Evolutionary conservation across 1,284 basidiomycete genomes (phyloP), one percentile per base, ranked within the genome.

Genomic region (Ustilago xerochloae): DNA sequence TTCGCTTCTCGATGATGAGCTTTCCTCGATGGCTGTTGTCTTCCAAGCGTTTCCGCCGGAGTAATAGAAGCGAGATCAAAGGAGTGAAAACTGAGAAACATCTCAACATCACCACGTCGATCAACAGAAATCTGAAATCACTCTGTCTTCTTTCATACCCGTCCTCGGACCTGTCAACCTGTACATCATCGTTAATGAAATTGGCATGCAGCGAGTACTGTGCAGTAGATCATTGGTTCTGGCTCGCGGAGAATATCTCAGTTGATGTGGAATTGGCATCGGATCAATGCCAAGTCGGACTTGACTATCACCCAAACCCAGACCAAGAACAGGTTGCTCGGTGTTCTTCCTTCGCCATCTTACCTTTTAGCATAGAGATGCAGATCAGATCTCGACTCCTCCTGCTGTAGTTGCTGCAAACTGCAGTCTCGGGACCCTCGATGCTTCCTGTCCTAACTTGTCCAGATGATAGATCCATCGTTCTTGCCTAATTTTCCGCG

Each of bases 201-300:
- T n/a, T n/a, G n/a, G n/a, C n/a, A n/a, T n/a, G n/a, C n/a, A n/a
- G n/a, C n/a, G n/a, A n/a, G n/a, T n/a, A n/a, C n/a, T n/a, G n/a
- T n/a, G n/a, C n/a, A 32, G 47, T 30, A 26, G 47, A 48, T 52
- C 50, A 52, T 36, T 35, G 51, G 30, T n/a, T n/a, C n/a, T n/a
- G n/a, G n/a, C n/a, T n/a, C n/a, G n/a, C n/a, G n/a, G n/a, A n/a
- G n/a, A n/a, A n/a, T n/a, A n/a, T n/a, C n/a, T n/a, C n/a, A n/a
- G n/a, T n/a, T 43, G 15, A 4, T 4, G n/a, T 20, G 6, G 13
- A 26, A 3, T 24, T 43, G 41, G 6, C 13, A 36, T 20, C 38
- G 24, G 24, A 47, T 30, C 28, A 30, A 47, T 32, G 45, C 45
- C 24, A 43, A 43, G 22, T 43, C 22, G 10, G 41, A 24, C n/a